Evolutionary conservation across 208 protist species (phyloP).

Genomic region (Leishmania turanica): DNA sequence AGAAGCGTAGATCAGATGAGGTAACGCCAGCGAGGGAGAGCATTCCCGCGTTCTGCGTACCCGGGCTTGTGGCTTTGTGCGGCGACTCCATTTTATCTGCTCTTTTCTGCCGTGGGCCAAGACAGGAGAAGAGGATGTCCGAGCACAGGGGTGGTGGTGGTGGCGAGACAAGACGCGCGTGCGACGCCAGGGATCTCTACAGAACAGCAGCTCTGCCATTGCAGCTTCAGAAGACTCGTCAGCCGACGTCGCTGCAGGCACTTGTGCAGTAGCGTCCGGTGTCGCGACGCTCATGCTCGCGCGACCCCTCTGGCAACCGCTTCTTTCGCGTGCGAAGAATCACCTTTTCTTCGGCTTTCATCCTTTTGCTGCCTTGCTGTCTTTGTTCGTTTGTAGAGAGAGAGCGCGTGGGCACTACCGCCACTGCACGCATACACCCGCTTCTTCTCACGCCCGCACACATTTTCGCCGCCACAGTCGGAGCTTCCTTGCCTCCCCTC

Average conservation of each 20-base stretch:
- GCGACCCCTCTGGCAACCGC: neutral
- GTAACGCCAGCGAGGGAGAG: neutral
- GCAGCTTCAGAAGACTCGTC: neutral
- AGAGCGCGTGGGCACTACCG: neutral
- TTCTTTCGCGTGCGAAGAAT: slow-evolving; percentile 6
- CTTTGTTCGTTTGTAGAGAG: neutral
- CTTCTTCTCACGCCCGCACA: slow-evolving; percentile 7
- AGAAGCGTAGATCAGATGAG: neutral
- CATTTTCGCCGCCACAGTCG: neutral
- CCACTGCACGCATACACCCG: neutral
- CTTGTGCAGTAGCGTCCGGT: neutral
- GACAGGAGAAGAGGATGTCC: neutral
- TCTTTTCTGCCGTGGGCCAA: neutral
- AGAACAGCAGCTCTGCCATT: neutral
- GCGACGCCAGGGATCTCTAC: neutral
- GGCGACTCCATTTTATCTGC: neutral
- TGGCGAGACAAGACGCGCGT: neutral
- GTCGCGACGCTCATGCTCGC: neutral
- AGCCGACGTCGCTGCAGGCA: neutral
- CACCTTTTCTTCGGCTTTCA: slow-evolving; percentile 13
- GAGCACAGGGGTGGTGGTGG: neutral
- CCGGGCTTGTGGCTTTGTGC: neutral
- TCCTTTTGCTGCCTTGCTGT: neutral
- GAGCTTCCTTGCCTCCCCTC: slow-evolving; percentile 17
- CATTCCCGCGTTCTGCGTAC: neutral